Conservation (phyloP, 2,329 filamentous ascomycete genomes). For the Byssochlamys sp. region DNA sequence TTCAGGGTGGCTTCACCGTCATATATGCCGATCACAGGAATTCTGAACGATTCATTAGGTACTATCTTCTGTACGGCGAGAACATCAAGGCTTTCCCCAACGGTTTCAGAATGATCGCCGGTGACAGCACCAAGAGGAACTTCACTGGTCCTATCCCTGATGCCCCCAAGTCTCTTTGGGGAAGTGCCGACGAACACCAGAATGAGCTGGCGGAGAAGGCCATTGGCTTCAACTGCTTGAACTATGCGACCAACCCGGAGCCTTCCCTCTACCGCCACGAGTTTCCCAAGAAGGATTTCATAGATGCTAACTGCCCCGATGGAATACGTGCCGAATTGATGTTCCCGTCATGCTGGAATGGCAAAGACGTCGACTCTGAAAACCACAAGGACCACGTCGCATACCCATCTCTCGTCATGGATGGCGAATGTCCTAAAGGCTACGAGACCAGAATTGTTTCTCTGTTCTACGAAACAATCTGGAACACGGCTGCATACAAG, state of each 20-base stretch:
- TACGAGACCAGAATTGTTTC: conserved; percentile 61
- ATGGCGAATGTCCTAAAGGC: conserved; percentile 62
- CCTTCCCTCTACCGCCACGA: conserved; percentile 70
- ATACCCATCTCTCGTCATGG: conserved; percentile 67
- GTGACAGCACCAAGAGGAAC: conserved; percentile 56
- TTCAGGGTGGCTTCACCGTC: too few relatives aligned
- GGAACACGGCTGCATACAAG: conserved; percentile 58
- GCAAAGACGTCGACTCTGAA: conserved; percentile 46
- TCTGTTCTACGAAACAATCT: conserved; percentile 80
- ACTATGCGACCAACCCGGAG: conserved; percentile 61
- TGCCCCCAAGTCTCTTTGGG: conserved; percentile 63
- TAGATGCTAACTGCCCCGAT: conserved; percentile 72
- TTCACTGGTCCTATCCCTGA: conserved; percentile 62
- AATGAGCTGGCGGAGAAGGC: conserved; percentile 65
- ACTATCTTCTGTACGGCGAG: conserved; percentile 69
- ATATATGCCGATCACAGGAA: conserved; percentile 4
- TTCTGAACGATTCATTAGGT: conserved; percentile 40
- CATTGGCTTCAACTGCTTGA: conserved; percentile 87
- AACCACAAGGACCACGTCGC: conserved; percentile 60
- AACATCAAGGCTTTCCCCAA: conserved; percentile 63
- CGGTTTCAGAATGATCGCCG: conserved; percentile 74
- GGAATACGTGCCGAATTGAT: conserved; percentile 74
- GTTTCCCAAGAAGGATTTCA: conserved; percentile 66
- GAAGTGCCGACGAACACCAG: conserved; percentile 56
- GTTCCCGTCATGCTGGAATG: conserved; percentile 87